Conservation (phyloP, 140 eudicot species). For the Erigeron philadelphicus region DNA sequence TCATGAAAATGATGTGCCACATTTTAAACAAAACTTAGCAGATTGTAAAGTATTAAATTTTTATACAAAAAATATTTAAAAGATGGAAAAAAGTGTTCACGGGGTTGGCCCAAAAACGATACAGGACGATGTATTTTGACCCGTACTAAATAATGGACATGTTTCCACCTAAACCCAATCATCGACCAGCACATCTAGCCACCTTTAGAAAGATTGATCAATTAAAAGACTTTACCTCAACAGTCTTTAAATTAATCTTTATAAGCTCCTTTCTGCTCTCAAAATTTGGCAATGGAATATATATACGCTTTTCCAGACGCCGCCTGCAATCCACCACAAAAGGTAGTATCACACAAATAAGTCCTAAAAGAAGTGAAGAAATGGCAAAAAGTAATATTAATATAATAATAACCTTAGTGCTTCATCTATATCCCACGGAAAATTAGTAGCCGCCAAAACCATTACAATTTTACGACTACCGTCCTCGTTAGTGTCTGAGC, state of each 20-base stretch:
- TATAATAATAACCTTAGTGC: slow-evolving; percentile 62
- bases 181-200: neutral
- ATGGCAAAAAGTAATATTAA: neutral
- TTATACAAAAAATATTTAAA: neutral
- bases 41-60: neutral
- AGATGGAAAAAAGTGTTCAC: neutral
- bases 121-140: neutral
- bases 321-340: slow-evolving; percentile 44
- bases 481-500: slow-evolving; percentile 75
- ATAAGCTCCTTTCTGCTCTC: slow-evolving; percentile 93
- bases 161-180: neutral
- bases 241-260: slow-evolving; percentile 75
- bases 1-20: no score
- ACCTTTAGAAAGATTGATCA: neutral
- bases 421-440: slow-evolving; percentile 99
- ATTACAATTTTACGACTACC: slow-evolving; percentile 91
- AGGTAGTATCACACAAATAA: slow-evolving; percentile 1
- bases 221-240: slow-evolving; percentile 43
- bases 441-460: slow-evolving; percentile 98
- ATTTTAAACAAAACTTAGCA: neutral
- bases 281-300: slow-evolving; percentile 85
- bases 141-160: neutral
- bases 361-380: neutral
- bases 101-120: neutral
- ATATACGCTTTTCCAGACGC: slow-evolving; percentile 85